Conservation (phyloP, 352 stramenopile species). For the Hyaloperonospora arabidopsidis region DNA sequence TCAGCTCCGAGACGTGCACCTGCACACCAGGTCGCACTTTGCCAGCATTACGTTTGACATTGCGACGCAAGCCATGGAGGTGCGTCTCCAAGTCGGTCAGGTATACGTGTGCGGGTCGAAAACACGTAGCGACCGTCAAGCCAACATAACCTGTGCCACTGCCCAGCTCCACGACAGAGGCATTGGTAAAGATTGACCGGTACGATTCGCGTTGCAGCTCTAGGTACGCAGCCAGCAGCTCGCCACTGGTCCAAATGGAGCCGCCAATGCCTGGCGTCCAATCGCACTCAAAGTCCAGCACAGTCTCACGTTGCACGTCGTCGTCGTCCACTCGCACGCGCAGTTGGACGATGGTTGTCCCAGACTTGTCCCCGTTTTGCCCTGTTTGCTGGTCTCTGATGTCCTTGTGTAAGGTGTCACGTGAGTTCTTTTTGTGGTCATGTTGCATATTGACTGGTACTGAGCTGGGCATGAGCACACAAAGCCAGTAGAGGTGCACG, state of each 20-base stretch:
- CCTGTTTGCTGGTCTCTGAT: constrained; percentile 4
- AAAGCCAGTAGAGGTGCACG: no score
- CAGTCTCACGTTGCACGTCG: constrained; percentile 13
- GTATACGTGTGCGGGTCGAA: constrained; percentile 46
- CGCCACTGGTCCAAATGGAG: constrained; percentile 75
- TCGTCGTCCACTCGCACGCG: constrained; percentile 38
- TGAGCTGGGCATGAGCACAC: no score
- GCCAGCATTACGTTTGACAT: constrained; percentile 42
- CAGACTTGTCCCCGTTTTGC: constrained; percentile 2
- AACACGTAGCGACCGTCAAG: constrained; percentile 54
- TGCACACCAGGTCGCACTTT: constrained; percentile 26
- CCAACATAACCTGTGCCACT: constrained; percentile 74
- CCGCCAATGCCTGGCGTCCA: constrained; percentile 78
- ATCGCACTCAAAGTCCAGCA: constrained; percentile 64
- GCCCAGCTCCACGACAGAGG: constrained; percentile 63
- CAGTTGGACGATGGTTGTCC: constrained; percentile 37
- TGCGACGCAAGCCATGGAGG: constrained; percentile 47
- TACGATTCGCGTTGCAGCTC: constrained; percentile 44
- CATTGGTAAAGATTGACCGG: constrained; percentile 45
- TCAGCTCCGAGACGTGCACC: constrained; percentile 51
- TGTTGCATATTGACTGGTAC: no score
- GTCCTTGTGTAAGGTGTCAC: no score
- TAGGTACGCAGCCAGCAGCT: constrained; percentile 59
- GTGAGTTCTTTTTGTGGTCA: no score
- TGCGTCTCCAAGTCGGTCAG: constrained; percentile 64